These are phyloP conservation scores for Hypericum androsaemum DNA, from an alignment of 345 rosid species.

Conservation along the genomic window DNA sequence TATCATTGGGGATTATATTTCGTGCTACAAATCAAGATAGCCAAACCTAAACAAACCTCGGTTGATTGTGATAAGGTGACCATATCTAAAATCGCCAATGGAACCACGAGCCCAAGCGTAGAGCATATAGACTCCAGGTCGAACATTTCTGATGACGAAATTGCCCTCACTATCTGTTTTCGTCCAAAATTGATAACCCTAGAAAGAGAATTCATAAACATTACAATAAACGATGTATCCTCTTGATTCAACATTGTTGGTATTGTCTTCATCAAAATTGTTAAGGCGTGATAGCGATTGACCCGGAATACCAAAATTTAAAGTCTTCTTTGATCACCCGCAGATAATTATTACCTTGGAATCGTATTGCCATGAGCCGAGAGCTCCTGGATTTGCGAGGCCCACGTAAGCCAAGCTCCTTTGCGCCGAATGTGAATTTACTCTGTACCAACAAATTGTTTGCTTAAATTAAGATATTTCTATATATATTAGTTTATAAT, in stretches of 20 bases:
- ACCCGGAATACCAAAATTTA: too few species aligned
- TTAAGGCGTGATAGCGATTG: too few species aligned
- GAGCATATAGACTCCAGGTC: slow-evolving; percentile 28
- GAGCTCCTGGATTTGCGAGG: neutral
- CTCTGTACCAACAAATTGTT: too few species aligned
- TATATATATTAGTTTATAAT: neutral
- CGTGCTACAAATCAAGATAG: too few species aligned
- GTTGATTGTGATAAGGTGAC: slow-evolving; percentile 11
- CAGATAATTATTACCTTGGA: neutral
- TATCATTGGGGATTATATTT: too few species aligned
- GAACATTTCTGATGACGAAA: slow-evolving; percentile 23
- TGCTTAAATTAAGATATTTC: too few species aligned
- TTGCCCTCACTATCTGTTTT: slow-evolving; percentile 30
- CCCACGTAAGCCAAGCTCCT: neutral
- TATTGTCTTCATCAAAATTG: too few species aligned
- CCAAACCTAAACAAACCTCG: slow-evolving; percentile 17
- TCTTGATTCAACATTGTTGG: too few species aligned
- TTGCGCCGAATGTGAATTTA: neutral
- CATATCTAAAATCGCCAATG: slow-evolving; percentile 27
- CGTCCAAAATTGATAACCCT: slow-evolving; percentile 35
- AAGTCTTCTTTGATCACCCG: too few species aligned
- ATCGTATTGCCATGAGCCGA: slow-evolving; percentile 1
- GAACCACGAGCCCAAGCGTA: slow-evolving; percentile 37
- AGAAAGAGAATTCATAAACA: too few species aligned
- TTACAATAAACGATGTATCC: too few species aligned